Conservation (phyloP, 2,329 filamentous ascomycete species). For the Whalleya microplaca region DNA sequence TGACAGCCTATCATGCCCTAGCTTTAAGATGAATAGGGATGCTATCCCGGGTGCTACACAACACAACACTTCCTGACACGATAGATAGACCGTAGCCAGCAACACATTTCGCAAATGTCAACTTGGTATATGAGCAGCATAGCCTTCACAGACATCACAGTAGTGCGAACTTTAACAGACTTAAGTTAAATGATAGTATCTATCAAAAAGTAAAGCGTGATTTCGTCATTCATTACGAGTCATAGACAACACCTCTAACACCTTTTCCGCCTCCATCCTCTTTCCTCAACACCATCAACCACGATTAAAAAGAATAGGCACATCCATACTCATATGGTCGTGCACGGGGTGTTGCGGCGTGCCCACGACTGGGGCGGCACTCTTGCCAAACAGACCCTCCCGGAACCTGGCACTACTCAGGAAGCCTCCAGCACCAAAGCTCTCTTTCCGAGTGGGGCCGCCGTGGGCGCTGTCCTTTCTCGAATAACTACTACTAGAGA, state of each 20-base stretch:
- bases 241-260: no score
- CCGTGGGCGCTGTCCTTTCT: conserved; percentile 25
- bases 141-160: no score
- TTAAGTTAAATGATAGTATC: no score
- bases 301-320: conserved; percentile 63
- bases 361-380: conserved; percentile 25
- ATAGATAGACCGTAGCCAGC: neutral
- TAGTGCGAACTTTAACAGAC: no score
- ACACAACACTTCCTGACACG: neutral
- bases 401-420: conserved; percentile 44
- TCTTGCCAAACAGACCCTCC: conserved; percentile 48
- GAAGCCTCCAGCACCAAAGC: conserved; percentile 37
- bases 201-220: no score
- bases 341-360: conserved; percentile 7
- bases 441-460: conserved; percentile 33
- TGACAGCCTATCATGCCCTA: no score
- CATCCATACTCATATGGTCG: conserved; percentile 54
- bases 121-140: no score
- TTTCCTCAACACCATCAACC: conserved; percentile 13
- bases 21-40: no score
- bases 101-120: no score
- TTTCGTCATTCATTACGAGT: no score
- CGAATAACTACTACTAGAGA: conserved; percentile 36
- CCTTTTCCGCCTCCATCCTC: no score
- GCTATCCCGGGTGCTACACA: no score